Evolutionary conservation across 2,329 filamentous ascomycete species (phyloP).

Genomic region (Aspergillus fumigatiaffinis): DNA sequence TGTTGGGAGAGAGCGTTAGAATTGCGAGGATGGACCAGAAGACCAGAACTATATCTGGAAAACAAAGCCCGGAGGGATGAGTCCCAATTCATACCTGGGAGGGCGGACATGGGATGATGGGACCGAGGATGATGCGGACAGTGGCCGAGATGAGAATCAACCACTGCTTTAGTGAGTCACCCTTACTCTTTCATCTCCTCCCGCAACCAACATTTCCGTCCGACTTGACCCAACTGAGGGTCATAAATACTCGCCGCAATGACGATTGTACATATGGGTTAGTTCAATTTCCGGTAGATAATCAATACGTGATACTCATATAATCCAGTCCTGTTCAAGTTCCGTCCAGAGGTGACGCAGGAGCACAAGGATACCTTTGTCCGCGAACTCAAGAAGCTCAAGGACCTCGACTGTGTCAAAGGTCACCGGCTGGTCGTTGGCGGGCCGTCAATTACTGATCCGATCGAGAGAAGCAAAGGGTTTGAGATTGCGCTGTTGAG

Average conservation of each 20-base stretch:
- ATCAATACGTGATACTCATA: background rate
- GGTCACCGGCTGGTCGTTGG: conserved; percentile 49
- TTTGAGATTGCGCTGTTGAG: conserved; percentile 51
- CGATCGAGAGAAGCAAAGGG: conserved; percentile 51
- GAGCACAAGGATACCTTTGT: conserved; percentile 46
- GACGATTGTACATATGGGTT: background rate
- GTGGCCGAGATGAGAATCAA: no score
- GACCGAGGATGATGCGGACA: no score
- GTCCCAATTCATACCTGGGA: no score
- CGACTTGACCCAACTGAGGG: background rate
- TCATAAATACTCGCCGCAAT: background rate
- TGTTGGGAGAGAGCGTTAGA: no score
- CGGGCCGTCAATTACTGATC: conserved; percentile 51
- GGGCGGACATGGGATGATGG: no score
- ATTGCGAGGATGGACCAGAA: no score
- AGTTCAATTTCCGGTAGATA: background rate
- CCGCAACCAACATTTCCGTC: background rate
- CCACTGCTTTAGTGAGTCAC: background rate
- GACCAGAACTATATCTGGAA: no score
- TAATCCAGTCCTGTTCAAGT: conserved; percentile 45
- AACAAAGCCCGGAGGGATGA: no score
- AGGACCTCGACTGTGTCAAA: conserved; percentile 47
- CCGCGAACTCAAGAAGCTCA: conserved; percentile 48
- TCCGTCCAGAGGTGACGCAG: conserved; percentile 39
- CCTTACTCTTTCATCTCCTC: no score